phyloP scores from a whole-genome alignment of 163 green algal genomes.

The Chloromonas sp. region DNA sequence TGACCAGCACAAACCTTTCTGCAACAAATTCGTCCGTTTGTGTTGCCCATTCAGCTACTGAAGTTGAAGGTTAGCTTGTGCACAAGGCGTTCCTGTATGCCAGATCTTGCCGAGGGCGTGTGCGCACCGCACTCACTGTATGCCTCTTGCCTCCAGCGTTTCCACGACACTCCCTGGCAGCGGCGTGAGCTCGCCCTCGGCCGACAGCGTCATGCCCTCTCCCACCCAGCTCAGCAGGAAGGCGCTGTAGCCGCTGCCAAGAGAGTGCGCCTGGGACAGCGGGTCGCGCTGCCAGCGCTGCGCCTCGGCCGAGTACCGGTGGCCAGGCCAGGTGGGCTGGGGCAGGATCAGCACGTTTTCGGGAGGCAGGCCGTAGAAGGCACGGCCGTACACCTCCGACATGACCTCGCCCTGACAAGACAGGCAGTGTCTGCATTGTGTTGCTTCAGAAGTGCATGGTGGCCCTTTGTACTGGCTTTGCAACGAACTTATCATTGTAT shows the following conservation, averaged over 20 bases:
- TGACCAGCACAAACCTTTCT: no score
- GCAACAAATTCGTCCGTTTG: no score
- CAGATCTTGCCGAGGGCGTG: no score
- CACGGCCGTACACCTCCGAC: slow-evolving; percentile 11
- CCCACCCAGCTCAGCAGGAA: not conserved
- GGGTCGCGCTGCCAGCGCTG: not conserved
- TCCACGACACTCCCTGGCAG: not conserved
- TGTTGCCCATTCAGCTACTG: no score
- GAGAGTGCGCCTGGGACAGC: not conserved
- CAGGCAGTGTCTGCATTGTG: no score
- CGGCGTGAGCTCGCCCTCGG: not conserved
- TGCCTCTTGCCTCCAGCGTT: not conserved
- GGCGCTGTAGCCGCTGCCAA: not conserved
- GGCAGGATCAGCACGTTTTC: not conserved
- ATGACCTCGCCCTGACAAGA: slow-evolving; percentile 7
- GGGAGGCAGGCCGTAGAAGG: slow-evolving; percentile 5
- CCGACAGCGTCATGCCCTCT: not conserved
- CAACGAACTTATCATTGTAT: no score
- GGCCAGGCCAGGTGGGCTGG: not conserved
- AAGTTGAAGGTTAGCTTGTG: no score
- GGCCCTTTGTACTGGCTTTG: no score
- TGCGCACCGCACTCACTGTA: not conserved
- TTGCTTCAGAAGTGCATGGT: no score
- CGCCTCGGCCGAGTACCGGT: not conserved
- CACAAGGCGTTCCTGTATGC: no score